These are phyloP conservation scores for Allantophomopsis cytisporea DNA, from an alignment of 2,329 filamentous ascomycete species.

Conservation along the genomic window DNA sequence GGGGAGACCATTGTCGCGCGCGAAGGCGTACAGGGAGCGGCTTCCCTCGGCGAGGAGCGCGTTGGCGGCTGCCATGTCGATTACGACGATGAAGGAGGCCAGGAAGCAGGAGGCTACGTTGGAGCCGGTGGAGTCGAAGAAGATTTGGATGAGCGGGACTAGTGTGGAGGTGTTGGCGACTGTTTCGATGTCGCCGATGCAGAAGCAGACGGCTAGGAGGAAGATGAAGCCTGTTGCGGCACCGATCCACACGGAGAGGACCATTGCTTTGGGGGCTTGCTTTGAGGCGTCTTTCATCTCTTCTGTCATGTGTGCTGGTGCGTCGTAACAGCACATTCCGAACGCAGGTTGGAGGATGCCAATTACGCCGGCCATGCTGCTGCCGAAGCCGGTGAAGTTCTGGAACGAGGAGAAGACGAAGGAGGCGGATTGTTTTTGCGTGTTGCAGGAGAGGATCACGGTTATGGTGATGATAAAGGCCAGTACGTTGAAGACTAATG, in stretches of 20 bases:
- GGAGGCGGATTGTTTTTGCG: conserved; percentile 34
- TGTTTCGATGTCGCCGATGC: conserved; percentile 31
- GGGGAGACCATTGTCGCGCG: conserved; percentile 36
- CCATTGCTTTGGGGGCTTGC: conserved; percentile 33
- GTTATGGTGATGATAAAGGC: conserved; percentile 36
- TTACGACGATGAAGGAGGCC: conserved; percentile 27
- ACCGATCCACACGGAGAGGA: conserved; percentile 31
- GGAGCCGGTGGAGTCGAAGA: conserved; percentile 28
- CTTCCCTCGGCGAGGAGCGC: conserved; percentile 21
- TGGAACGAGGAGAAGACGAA: conserved; percentile 42
- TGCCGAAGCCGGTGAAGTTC: conserved; percentile 36
- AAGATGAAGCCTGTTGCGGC: conserved; percentile 32
- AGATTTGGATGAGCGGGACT: conserved; percentile 36
- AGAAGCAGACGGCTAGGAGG: conserved; percentile 33
- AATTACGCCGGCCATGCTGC: conserved; percentile 34
- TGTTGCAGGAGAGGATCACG: conserved; percentile 36
- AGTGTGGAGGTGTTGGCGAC: conserved; percentile 26
- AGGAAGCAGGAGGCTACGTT: conserved; percentile 31
- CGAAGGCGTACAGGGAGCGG: conserved; percentile 28
- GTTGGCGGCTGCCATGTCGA: conserved; percentile 24
- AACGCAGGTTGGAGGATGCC: conserved; percentile 39
- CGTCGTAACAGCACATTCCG: conserved; percentile 33
- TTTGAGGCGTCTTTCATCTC: conserved; percentile 36
- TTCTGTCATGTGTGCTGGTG: conserved; percentile 34
- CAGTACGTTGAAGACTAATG: conserved; percentile 37